These are phyloP conservation scores for Chaetomium tenue DNA, from an alignment of 495 filamentous ascomycete species.

Conservation along the genomic window DNA sequence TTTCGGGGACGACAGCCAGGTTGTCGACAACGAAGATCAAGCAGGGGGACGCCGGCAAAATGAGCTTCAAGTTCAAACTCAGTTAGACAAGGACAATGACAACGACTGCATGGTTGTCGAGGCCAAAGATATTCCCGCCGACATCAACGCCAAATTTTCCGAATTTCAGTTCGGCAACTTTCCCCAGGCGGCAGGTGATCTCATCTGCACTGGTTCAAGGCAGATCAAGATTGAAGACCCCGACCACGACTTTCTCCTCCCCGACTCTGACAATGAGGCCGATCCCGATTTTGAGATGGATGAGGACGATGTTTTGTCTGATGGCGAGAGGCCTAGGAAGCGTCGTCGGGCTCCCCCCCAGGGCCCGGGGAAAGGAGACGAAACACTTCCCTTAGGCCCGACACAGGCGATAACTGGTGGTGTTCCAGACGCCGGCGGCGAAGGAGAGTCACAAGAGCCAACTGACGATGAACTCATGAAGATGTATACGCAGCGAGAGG, in stretches of 20 bases:
- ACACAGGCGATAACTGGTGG: background rate
- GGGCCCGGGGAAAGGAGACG: background rate
- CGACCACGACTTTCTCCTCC: background rate
- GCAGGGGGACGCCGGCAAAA: too few species aligned
- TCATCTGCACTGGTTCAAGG: background rate
- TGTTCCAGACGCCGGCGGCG: background rate
- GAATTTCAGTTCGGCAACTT: background rate
- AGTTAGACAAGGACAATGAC: background rate
- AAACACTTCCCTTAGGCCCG: background rate
- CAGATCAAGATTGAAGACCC: background rate
- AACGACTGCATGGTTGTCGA: background rate
- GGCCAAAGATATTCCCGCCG: background rate
- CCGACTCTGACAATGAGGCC: background rate
- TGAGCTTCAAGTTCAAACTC: background rate
- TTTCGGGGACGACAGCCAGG: background rate
- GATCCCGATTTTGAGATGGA: background rate
- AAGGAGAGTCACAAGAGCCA: background rate
- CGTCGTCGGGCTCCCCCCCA: background rate
- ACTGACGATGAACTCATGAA: background rate
- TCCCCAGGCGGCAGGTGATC: background rate
- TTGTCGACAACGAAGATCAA: background rate
- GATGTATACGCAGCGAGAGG: background rate
- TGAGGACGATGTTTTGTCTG: slow-evolving; percentile 1
- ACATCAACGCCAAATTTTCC: slow-evolving; percentile 1
- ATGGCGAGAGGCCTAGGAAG: background rate